phyloP scores from a whole-genome alignment of 2,329 filamentous ascomycete species.

The Karstenula rhodostoma region DNA sequence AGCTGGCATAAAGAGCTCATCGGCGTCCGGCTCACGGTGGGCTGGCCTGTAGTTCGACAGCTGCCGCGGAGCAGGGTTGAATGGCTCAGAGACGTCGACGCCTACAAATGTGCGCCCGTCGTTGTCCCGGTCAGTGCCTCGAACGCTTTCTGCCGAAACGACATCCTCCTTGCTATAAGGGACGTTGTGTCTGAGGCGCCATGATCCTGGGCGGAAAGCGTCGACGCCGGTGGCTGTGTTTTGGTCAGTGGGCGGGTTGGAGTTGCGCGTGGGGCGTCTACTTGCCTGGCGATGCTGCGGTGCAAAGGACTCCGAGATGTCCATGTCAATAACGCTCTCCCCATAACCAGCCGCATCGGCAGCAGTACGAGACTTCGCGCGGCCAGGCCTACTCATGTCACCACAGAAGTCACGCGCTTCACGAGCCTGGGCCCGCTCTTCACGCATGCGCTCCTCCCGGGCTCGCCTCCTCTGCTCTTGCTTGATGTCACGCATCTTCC shows the following conservation, averaged over 20 bases:
- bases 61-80: neutral
- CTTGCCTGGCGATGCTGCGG: neutral
- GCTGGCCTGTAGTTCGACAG: too few relatives aligned
- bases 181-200: neutral
- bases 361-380: neutral
- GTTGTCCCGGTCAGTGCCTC: neutral
- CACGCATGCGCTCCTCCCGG: neutral
- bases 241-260: neutral
- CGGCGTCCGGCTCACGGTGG: too few relatives aligned
- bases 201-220: neutral
- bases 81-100: neutral
- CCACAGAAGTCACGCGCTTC: neutral
- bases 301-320: neutral
- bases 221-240: neutral
- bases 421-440: neutral
- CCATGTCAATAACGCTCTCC: neutral
- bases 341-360: neutral
- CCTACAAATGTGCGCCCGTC: neutral
- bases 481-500: neutral
- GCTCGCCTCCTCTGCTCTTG: neutral
- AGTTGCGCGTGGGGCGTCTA: neutral
- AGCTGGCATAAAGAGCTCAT: neutral
- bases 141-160: neutral
- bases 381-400: neutral
- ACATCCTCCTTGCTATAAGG: neutral